phyloP scores from a whole-genome alignment of 306 rosid genomes.

The Pterocarpus macrocarpus region DNA sequence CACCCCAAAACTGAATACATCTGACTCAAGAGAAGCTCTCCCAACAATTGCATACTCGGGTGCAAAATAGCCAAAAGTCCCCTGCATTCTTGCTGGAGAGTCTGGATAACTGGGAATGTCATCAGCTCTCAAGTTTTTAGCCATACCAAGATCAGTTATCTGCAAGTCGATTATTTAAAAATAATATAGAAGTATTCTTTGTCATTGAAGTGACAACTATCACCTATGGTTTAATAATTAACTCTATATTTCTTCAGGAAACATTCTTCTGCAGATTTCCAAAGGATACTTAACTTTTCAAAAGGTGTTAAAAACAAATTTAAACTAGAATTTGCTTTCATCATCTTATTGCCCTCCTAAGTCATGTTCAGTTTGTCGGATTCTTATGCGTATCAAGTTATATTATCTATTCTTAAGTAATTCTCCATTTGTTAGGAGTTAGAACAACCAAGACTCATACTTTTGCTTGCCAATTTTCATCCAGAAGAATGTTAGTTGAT shows the following conservation, averaged over 20 bases:
- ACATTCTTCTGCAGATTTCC: neutral
- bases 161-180: conserved; percentile 48
- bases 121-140: conserved; percentile 75
- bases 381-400: neutral
- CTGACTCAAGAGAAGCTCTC: conserved; percentile 88
- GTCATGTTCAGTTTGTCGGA: neutral
- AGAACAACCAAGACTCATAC: conserved; percentile 56
- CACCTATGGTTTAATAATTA: conserved; percentile 10
- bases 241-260: neutral
- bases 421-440: conserved; percentile 11
- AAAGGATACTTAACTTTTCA: neutral
- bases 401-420: conserved; percentile 14
- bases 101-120: conserved; percentile 77
- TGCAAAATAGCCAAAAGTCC: conserved; percentile 99
- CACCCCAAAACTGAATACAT: conserved; percentile 96
- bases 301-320: conserved; percentile 29
- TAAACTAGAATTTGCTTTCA: conserved; percentile 29
- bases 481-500: conserved; percentile 96
- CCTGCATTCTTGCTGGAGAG: conserved; percentile 95
- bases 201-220: conserved; percentile 6
- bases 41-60: conserved; percentile 97
- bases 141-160: conserved; percentile 99
- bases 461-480: conserved; percentile 84
- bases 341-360: neutral
- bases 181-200: neutral